Base-by-base conservation (phyloP, 2,329 filamentous ascomycete species). In the Aphanocladium album region DNA sequence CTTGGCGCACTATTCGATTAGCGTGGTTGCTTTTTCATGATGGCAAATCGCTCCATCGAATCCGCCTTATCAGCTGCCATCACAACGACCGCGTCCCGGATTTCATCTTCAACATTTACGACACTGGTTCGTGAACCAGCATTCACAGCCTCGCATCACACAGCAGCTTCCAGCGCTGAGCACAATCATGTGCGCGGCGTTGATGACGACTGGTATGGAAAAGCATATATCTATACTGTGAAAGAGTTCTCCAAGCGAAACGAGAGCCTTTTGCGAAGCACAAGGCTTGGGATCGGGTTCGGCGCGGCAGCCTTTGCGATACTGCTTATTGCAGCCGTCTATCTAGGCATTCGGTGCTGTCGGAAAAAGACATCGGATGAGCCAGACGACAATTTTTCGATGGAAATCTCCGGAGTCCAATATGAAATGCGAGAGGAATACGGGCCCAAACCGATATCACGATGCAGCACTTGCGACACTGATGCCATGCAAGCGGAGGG, bases 171-270 rank as follows among this genome's bases (percentile, higher is more conserved):
- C 30, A 64, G 74, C 59, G 72, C 71, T 5, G 72, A 76, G 37
- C 69, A 70, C 19, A 74, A 73, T 3, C 67, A 75, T n/a, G 76
- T 75, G 61, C 69, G 70, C 47, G 71, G 73, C n/a, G 64, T 65
- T 8, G 74, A 77, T 60, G 73, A 72, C 53, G 67, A 67, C 33
- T 63, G 65, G 12, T 65, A 77, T 5, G 72, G 73, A 11, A 61
- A 75, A 1, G 68, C 71, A 4, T 71, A 75, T 37, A 69, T 74
- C 23, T 67, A 71, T 21, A 39, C 46, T 3, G 37, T 60, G 9
- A 63, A 60, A 11, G 65, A 70, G 2, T 60, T 60, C 5, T 63
- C 67, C 3, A 53, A 60, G 27, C 46, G 65, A 6, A 30, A 53
- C 12, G 53, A 65, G 5, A 52, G 62, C 2, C 46, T 75, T n/a